A percentile compares a stretch with the other conserved stretches of the same genome.
Evolutionary conservation across 257 asterid genomes (phyloP).

Genomic region (Primulina huaijiensis): DNA sequence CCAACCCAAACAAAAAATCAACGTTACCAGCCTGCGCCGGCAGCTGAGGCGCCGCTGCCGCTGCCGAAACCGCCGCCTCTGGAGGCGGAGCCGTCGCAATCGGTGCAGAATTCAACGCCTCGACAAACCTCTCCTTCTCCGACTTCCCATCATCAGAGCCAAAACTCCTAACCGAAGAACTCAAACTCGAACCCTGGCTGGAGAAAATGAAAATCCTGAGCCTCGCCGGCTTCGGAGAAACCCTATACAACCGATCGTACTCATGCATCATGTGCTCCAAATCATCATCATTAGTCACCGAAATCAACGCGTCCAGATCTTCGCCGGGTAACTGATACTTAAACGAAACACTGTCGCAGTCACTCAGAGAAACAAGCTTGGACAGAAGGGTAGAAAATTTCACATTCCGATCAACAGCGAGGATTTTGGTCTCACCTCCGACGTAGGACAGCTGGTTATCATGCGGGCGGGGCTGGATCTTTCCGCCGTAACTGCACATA

Average conservation of each 20-base stretch:
- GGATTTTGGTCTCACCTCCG: constrained; percentile 93
- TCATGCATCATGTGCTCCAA: constrained; percentile 94
- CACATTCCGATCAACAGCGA: constrained; percentile 69
- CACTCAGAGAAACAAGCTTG: constrained; percentile 62
- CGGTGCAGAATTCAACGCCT: constrained; percentile 91
- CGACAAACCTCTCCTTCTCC: constrained; percentile 92
- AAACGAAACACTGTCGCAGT: constrained; percentile 55
- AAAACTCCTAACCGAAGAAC: constrained; percentile 51
- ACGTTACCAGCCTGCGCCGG: constrained; percentile 40
- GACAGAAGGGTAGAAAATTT: constrained; percentile 48
- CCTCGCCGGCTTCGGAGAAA: constrained; percentile 77
- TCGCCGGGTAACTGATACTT: constrained; percentile 96
- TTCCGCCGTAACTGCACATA: constrained; percentile 96
- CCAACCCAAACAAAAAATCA: constrained; percentile 74
- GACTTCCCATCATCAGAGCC: constrained; percentile 73
- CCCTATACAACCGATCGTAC: constrained; percentile 70
- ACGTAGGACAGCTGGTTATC: constrained; percentile 78
- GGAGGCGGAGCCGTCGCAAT: constrained; percentile 41
- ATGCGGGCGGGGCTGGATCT: constrained; percentile 86
- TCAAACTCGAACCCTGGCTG: constrained; percentile 36
- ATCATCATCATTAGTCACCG: constrained; percentile 91
- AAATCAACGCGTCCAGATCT: constrained; percentile 91
- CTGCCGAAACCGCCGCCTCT: constrained; percentile 15
- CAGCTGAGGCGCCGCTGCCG: constrained; percentile 31
- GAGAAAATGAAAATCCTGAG: constrained; percentile 70